phyloP scores from a whole-genome alignment of 192 early-diverging fungal species.

The Gamsiella multidivaricata region DNA sequence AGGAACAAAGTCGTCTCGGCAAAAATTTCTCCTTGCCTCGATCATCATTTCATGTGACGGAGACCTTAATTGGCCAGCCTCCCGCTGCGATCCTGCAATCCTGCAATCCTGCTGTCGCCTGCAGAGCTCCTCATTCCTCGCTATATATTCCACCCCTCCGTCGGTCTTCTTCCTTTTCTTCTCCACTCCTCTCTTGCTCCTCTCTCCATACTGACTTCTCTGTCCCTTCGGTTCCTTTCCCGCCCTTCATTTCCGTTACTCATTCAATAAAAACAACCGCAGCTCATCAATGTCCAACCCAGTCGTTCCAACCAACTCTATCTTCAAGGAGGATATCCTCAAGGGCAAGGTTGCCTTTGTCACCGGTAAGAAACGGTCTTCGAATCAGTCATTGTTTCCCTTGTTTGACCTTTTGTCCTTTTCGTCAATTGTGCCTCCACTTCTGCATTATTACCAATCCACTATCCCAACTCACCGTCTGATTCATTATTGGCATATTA shows the following conservation, averaged over 20 bases:
- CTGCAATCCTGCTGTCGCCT: too few relatives aligned
- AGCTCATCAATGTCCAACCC: constrained; percentile 50
- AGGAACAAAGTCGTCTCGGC: too few relatives aligned
- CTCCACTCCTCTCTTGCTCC: constrained; percentile 5
- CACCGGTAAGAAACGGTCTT: constrained; percentile 56
- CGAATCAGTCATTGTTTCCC: background rate
- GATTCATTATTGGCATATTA: background rate
- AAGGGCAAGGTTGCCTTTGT: constrained; percentile 73
- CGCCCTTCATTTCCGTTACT: too few relatives aligned
- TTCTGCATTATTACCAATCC: background rate
- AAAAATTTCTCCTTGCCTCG: too few relatives aligned
- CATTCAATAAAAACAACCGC: too few relatives aligned
- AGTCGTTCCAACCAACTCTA: constrained; percentile 35
- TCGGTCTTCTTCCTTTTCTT: constrained; percentile 29
- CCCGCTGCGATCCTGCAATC: too few relatives aligned
- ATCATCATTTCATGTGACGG: too few relatives aligned
- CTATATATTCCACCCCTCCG: background rate
- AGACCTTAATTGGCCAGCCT: too few relatives aligned
- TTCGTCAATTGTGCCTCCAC: background rate
- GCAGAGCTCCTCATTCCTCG: background rate
- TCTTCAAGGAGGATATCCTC: constrained; percentile 61
- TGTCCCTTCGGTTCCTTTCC: too few relatives aligned
- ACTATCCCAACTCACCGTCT: background rate
- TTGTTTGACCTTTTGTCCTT: background rate
- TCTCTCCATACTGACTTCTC: background rate